A percentile compares a stretch with the other conserved stretches of the same genome.
Evolutionary conservation across 768 basidiomycete genomes (phyloP).

Genomic region (Nidularia pulvinata): DNA sequence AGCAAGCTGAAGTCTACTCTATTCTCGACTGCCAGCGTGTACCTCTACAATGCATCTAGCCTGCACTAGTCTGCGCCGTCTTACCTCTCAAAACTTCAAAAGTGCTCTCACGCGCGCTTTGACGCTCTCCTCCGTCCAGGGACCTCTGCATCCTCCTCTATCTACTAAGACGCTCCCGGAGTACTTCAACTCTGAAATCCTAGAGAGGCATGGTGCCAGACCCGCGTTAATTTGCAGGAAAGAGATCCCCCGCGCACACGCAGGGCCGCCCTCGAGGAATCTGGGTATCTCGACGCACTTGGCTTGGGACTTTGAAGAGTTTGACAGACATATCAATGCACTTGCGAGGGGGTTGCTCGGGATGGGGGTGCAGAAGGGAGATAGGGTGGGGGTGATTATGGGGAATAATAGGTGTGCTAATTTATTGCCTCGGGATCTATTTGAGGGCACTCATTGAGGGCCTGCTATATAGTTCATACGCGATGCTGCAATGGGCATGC

Average conservation of each 20-base stretch:
- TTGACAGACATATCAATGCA: constrained; percentile 64
- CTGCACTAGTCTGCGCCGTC: not conserved
- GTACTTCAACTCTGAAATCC: constrained; percentile 61
- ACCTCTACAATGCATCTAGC: not conserved
- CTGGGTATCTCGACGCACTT: constrained; percentile 48
- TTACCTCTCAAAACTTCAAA: not conserved
- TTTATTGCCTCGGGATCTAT: not conserved
- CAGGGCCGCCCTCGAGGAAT: constrained; percentile 58
- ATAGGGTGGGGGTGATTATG: constrained; percentile 81
- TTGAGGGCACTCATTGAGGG: not conserved
- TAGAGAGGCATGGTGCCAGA: constrained; percentile 42
- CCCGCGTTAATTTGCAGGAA: constrained; percentile 67
- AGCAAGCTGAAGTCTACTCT: too few species aligned
- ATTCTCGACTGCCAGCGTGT: too few species aligned
- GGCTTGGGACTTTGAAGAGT: constrained; percentile 75
- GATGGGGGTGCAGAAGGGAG: constrained; percentile 74
- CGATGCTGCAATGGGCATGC: constrained; percentile 83
- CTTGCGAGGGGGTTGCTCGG: constrained; percentile 68
- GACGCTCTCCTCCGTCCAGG: constrained; percentile 54
- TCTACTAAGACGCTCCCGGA: constrained; percentile 52
- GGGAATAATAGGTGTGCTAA: constrained; percentile 74
- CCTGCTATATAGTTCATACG: constrained; percentile 58
- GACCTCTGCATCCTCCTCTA: constrained; percentile 55
- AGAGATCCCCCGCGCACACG: constrained; percentile 57
- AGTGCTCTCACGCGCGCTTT: constrained; percentile 18